Conservation (phyloP, 108 stramenopile genomes). For the Pseudonitzschia delicatissima region DNA sequence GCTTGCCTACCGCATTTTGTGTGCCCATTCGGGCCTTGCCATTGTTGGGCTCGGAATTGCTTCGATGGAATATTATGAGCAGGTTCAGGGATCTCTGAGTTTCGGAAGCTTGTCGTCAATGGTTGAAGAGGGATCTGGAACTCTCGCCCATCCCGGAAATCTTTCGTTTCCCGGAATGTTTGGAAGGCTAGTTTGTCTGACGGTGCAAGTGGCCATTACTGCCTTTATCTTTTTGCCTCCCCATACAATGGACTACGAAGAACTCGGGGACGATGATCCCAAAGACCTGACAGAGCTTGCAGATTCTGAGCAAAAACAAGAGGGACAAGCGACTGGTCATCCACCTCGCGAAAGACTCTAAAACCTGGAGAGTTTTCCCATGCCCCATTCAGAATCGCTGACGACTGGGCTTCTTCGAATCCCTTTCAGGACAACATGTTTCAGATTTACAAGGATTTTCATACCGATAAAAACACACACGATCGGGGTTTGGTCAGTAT, state of each 20-base stretch:
- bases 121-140: conserved; percentile 4
- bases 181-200: conserved; percentile 69
- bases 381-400: conserved; percentile 54
- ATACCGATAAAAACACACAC: conserved; percentile 39
- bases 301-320: conserved; percentile 30
- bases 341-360: conserved; percentile 22
- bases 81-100: background rate
- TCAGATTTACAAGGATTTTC: conserved; percentile 29
- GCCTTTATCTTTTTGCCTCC: conserved; percentile 79
- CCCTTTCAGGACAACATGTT: conserved; percentile 28
- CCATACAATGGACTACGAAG: conserved; percentile 25
- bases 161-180: conserved; percentile 57
- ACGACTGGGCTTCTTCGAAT: background rate
- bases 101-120: background rate
- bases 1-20: conserved; percentile 61
- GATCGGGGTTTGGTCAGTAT: conserved; percentile 34
- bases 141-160: conserved; percentile 42
- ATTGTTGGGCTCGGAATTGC: conserved; percentile 28
- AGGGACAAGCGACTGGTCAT: conserved; percentile 73
- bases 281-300: conserved; percentile 32
- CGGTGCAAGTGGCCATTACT: conserved; percentile 58
- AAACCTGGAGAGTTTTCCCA: conserved; percentile 65
- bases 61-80: conserved; percentile 21
- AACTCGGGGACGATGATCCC: conserved; percentile 24
- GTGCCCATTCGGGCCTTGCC: conserved; percentile 36